Base-by-base conservation (phyloP, 352 stramenopile species). In the Phytophthora constricta region DNA sequence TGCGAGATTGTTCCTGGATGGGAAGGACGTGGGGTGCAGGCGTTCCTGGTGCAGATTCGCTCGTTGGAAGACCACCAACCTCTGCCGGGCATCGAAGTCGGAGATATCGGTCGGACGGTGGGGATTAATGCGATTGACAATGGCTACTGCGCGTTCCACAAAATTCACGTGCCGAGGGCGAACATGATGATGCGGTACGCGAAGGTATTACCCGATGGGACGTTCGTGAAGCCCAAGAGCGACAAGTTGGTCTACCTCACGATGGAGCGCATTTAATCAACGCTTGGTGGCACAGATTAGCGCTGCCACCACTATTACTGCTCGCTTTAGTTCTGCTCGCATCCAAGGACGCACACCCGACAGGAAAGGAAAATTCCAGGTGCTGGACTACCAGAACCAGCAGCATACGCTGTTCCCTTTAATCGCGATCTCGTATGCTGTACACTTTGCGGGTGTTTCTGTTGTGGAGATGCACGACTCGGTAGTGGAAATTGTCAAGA, bases 191-290 rank as follows among this genome's bases (percentile, higher is more conserved):
- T 70, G 63, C 7, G 56, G 4, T 70, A 65, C 10, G 63, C 63
- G 0, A 72, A 72, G 39, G 83, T 91, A 34, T 31, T 82, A 1
- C 74, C 76, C 0, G 70, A 91, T 33, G 83, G 83, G 20, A 80
- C 70, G 16, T 89, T 79, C 42, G 58, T 85, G 4, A 72, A 85
- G 70, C 80, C 80, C 7, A 70, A 86, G 68, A 86, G 76, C 41
- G 80, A 90, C 72, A 87, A 87, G 60, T 63, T 89, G n/a, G 76
- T 83, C 43, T 89, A 88, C 53, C 22, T 88, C 16, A 88, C 76
- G 0, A 86, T 84, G 76, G 79, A 11, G 72, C 77, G 13, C 60
- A 59, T 27, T 64, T 69, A 37, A 64, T 69, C 37, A 22, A 27
- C 56, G 47, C 10, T 54, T 45, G 7, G 34, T 64, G 11, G 53